Base-by-base conservation (phyloP, 306 rosid species). In the Cajanus cajan region DNA sequence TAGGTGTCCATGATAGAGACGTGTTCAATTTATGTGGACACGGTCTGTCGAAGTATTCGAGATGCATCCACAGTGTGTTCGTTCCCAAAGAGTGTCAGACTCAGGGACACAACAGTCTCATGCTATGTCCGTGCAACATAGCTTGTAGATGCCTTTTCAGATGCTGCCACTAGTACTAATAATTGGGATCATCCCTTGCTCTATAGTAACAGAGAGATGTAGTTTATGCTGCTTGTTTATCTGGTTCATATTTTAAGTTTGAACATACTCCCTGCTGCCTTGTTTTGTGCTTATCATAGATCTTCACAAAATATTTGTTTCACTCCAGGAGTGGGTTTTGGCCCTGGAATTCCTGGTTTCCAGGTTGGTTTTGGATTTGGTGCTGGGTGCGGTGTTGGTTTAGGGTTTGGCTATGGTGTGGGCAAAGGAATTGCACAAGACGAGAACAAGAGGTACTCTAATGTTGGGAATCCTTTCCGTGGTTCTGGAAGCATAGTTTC, bases 371-470 rank as follows among this genome's bases (percentile, higher is more conserved):
- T 89, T 52, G 97, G 98, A 51, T 55, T 94, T 28, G 97, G 98
- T 78, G 97, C 90, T 77, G 97, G 97, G 45, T 94, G 97, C 64
- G 97, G 98, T 55, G 83, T 90, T 84, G 97, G 97, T 31, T 25
- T 94, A 55, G 97, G 98, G 61, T 92, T 92, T 79, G 98, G 98
- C 66, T 94, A 94, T 76, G 98, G 97, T 48, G 21, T 85, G n/a
- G 98, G 98, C 13, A 92, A 82, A 78, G 98, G 98, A 75, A 63
- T 90, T 34, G 95, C 97, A 19, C 90, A 85, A 66, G 97, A 94
- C 85, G 90, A 88, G 40, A 48, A 74, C 73, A 85, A 76, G 44
- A 88, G 87, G 80, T 87, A 88, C 87, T 86, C 97, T 34, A 94
- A 92, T 73, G 85, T 92, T 51, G 97, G 93, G 72, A 85, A 85